Evolutionary conservation across 257 asterid genomes (phyloP).

Genomic region (Verbena officinalis): DNA sequence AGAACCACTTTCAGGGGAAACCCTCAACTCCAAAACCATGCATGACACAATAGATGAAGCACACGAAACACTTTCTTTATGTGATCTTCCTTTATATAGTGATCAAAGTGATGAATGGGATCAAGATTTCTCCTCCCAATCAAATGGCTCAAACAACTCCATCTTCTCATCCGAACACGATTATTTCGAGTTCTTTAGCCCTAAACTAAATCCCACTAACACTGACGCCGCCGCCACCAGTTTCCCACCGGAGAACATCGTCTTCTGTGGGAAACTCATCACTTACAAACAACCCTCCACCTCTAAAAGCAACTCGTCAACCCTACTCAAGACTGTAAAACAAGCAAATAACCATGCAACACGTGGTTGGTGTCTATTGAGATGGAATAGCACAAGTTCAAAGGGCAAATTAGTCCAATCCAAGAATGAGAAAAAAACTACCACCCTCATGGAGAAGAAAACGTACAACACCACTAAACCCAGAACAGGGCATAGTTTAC

Average conservation of each 20-base stretch:
- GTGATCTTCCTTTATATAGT: constrained; percentile 52
- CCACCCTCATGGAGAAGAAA: constrained; percentile 16
- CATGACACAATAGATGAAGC: constrained; percentile 32
- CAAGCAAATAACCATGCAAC: neutral
- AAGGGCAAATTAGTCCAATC: neutral
- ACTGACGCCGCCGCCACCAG: neutral
- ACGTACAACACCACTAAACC: constrained; percentile 20
- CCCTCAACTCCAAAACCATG: constrained; percentile 19
- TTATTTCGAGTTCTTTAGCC: constrained; percentile 42
- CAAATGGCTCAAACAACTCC: constrained; percentile 41
- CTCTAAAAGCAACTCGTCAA: constrained; percentile 8
- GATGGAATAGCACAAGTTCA: constrained; percentile 24
- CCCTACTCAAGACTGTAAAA: neutral
- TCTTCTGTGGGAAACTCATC: constrained; percentile 66
- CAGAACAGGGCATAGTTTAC: constrained; percentile 8
- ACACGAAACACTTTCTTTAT: constrained; percentile 64
- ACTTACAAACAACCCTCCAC: constrained; percentile 31
- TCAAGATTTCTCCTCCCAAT: constrained; percentile 34
- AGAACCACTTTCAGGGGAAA: constrained; percentile 27
- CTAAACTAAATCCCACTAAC: constrained; percentile 19
- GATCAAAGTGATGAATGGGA: constrained; percentile 40
- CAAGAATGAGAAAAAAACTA: constrained; percentile 18
- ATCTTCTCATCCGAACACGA: constrained; percentile 34
- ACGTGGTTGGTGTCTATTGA: constrained; percentile 5
- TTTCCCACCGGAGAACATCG: constrained; percentile 41